phyloP scores from a whole-genome alignment of 148 eudicot genomes.

The Arbutus unedo region DNA sequence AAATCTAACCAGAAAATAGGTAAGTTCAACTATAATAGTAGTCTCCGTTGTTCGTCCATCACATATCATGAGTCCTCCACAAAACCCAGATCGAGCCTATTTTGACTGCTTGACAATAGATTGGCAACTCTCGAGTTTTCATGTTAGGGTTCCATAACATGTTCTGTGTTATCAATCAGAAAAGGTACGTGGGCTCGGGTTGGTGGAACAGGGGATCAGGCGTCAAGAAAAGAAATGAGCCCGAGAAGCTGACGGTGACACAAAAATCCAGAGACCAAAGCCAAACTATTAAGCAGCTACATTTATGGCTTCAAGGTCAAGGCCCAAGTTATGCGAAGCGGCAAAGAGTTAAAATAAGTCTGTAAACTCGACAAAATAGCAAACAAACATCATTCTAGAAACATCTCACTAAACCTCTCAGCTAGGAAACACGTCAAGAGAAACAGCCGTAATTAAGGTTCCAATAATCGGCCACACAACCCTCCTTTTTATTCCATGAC shows the following conservation, averaged over 20 bases:
- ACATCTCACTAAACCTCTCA: slow-evolving; percentile 10
- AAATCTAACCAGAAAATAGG: too few relatives aligned
- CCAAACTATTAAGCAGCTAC: neutral
- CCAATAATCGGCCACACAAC: neutral
- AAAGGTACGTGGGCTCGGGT: neutral
- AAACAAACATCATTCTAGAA: neutral
- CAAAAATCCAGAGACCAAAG: neutral
- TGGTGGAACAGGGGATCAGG: neutral
- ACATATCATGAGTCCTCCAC: too few relatives aligned
- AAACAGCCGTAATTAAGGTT: neutral
- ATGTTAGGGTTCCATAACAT: neutral
- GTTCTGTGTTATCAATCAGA: neutral
- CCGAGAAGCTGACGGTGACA: neutral
- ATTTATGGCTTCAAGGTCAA: neutral
- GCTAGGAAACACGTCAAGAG: neutral
- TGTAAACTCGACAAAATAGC: neutral
- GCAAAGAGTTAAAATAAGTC: neutral
- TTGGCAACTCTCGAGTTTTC: neutral
- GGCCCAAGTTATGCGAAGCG: neutral
- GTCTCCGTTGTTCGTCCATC: too few relatives aligned
- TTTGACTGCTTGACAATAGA: too few relatives aligned
- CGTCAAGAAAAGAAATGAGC: neutral
- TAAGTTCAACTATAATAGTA: too few relatives aligned
- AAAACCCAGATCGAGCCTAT: too few relatives aligned
- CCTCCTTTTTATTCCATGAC: neutral